Evolutionary conservation across 176 grass and related monocot species (phyloP).

Genomic region (Triticum urartu): DNA sequence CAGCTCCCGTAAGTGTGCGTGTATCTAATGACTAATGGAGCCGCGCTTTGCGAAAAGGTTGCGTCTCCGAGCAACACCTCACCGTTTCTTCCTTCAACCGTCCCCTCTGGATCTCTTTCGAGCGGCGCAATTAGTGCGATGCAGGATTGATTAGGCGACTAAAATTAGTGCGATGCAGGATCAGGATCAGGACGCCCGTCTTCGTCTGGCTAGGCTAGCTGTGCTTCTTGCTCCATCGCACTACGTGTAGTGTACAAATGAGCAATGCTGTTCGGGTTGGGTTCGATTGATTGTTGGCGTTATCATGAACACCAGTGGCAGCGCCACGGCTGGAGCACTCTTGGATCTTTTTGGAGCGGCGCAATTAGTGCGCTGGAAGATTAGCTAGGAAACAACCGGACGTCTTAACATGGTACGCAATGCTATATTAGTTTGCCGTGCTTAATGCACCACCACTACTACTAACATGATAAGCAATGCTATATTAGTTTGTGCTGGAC

Average conservation of each 20-base stretch:
- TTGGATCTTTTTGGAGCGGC: too few relatives aligned
- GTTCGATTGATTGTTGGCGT: background rate
- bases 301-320: slow-evolving; percentile 16
- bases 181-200: too few relatives aligned
- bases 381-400: too few relatives aligned
- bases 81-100: background rate
- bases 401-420: background rate
- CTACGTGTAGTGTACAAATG: too few relatives aligned
- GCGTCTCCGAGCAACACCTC: background rate
- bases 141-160: background rate
- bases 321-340: background rate
- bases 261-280: background rate
- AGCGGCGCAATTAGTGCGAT: background rate
- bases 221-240: too few relatives aligned
- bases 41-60: background rate
- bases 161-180: background rate
- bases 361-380: too few relatives aligned
- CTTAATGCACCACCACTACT: background rate
- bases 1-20: background rate
- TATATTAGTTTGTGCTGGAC: background rate
- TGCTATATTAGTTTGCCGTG: background rate
- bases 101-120: background rate
- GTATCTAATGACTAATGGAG: background rate
- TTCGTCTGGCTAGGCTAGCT: too few relatives aligned
- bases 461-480: too few relatives aligned